Evolutionary conservation across 2,329 filamentous ascomycete species (phyloP).

Genomic region (Raffaelea arxii): DNA sequence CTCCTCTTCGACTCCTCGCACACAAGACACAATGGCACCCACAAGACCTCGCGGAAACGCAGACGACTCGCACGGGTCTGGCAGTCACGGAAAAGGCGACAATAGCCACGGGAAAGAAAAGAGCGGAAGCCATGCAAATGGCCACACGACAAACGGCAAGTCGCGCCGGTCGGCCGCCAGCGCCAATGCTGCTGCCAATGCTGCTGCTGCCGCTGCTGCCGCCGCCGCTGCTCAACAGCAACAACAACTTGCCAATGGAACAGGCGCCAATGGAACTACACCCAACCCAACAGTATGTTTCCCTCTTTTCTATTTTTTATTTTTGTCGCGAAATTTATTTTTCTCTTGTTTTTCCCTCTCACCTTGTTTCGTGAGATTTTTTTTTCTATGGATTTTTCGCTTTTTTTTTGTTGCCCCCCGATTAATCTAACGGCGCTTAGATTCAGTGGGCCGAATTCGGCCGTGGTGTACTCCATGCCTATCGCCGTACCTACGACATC

Average conservation of each 20-base stretch:
- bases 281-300: constrained; percentile 4
- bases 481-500: constrained; percentile 65
- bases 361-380: background rate
- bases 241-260: background rate
- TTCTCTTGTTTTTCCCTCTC: background rate
- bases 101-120: constrained; percentile 33
- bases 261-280: background rate
- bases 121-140: constrained; percentile 19
- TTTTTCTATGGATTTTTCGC: background rate
- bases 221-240: constrained; percentile 7
- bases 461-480: constrained; percentile 58
- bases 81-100: constrained; percentile 29
- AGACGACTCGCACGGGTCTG: constrained; percentile 8
- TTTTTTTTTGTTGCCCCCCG: background rate
- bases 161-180: constrained; percentile 42
- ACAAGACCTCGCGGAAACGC: constrained; percentile 8
- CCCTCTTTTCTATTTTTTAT: background rate
- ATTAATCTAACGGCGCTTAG: constrained; percentile 21
- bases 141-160: constrained; percentile 35
- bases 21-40: constrained; percentile 9
- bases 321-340: background rate
- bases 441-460: constrained; percentile 61
- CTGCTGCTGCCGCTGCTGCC: constrained; percentile 16
- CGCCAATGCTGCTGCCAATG: constrained; percentile 26
- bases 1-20: too few species aligned